Evolutionary conservation across 495 filamentous ascomycete species (phyloP).

Genomic region (Tetracladium marchalianum): DNA sequence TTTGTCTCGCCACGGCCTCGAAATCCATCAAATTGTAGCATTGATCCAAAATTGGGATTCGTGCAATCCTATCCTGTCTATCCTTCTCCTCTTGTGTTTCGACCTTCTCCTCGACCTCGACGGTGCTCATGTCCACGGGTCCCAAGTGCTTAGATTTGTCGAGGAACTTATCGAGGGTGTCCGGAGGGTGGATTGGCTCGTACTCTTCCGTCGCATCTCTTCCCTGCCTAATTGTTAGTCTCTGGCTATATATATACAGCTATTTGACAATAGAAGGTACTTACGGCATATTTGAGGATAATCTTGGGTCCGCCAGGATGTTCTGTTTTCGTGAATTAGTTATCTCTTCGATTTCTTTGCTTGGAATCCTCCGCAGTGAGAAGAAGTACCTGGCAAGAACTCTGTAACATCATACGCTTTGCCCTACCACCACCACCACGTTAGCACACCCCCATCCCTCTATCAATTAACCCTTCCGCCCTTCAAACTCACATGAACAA

Average conservation of each 20-base stretch:
- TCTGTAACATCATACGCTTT: conserved; percentile 76
- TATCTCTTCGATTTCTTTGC: conserved; percentile 16
- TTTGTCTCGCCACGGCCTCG: conserved; percentile 73
- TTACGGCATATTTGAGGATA: conserved; percentile 67
- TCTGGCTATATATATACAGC: no score
- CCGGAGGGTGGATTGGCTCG: conserved; percentile 70
- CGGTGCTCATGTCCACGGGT: conserved; percentile 80
- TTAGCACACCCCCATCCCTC: conserved; percentile 1
- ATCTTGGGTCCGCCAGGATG: conserved; percentile 73
- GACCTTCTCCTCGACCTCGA: conserved; percentile 58
- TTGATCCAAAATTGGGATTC: conserved; percentile 75
- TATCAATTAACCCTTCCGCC: background rate
- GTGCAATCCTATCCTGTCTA: conserved; percentile 61
- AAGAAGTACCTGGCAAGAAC: conserved; percentile 41
- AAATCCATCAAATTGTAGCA: conserved; percentile 96
- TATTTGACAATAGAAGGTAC: background rate
- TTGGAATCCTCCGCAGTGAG: background rate
- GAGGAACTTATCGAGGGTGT: conserved; percentile 73
- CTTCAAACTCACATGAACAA: conserved; percentile 46
- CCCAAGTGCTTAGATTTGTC: conserved; percentile 84
- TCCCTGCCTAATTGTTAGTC: conserved; percentile 30
- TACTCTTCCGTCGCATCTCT: conserved; percentile 81
- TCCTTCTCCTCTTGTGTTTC: conserved; percentile 69
- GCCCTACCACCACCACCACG: conserved; percentile 27
- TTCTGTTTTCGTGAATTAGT: conserved; percentile 26